Conservation (phyloP, 371 early-diverging fungal species). For the Mycotypha africana region DNA sequence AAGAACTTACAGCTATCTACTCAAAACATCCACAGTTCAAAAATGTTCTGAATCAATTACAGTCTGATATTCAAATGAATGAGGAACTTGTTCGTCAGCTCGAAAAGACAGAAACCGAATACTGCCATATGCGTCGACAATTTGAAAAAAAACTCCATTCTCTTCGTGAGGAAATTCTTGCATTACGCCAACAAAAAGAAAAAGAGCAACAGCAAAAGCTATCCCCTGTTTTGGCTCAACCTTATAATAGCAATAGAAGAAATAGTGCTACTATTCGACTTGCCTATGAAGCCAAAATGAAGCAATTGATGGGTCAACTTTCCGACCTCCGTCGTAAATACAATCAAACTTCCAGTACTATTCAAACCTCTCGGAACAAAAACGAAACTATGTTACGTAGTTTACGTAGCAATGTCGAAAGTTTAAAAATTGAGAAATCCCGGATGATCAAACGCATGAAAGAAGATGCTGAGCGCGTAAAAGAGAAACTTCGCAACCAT, state of each 20-base stretch:
- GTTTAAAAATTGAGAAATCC: constrained; percentile 68
- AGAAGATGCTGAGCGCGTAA: constrained; percentile 62
- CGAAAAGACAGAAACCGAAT: constrained; percentile 52
- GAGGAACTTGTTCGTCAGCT: constrained; percentile 50
- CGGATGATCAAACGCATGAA: constrained; percentile 77
- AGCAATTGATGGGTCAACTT: constrained; percentile 60
- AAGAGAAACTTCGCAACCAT: constrained; percentile 56
- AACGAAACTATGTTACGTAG: constrained; percentile 48
- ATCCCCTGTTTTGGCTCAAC: too few species aligned
- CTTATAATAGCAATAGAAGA: background rate
- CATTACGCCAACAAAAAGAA: constrained; percentile 26
- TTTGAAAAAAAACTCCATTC: constrained; percentile 63
- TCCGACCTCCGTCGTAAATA: constrained; percentile 54
- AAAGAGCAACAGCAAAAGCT: constrained; percentile 1
- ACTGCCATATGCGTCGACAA: constrained; percentile 47
- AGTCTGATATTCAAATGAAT: constrained; percentile 63
- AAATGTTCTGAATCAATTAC: constrained; percentile 54
- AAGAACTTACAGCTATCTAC: constrained; percentile 8
- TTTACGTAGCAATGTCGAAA: constrained; percentile 50
- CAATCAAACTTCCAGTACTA: constrained; percentile 48
- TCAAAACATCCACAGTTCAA: constrained; percentile 26
- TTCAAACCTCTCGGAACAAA: constrained; percentile 46
- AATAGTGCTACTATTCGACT: constrained; percentile 24
- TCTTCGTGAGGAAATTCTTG: constrained; percentile 52
- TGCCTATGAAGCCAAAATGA: constrained; percentile 66